These are phyloP conservation scores for Bruguiera parviflora DNA, from an alignment of 345 rosid genomes.

Conservation along the genomic window DNA sequence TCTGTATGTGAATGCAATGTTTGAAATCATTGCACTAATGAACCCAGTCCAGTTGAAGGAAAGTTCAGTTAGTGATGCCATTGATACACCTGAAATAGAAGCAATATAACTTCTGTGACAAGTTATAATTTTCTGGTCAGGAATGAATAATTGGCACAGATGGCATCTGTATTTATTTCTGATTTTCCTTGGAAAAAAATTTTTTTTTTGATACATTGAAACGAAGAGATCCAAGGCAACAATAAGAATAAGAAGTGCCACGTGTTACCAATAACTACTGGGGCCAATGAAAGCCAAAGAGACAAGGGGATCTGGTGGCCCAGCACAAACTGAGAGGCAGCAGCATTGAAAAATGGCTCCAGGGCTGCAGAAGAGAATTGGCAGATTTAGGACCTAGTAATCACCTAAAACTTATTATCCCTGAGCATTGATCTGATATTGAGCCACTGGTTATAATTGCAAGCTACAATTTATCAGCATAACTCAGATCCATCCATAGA, in stretches of 20 bases:
- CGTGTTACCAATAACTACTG: constrained; percentile 47
- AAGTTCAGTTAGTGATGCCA: constrained; percentile 55
- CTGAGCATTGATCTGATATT: neutral
- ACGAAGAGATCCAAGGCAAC: neutral
- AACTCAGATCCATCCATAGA: no score
- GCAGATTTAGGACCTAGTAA: constrained; percentile 6
- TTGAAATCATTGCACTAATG: constrained; percentile 52
- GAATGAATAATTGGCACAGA: neutral
- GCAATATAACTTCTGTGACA: constrained; percentile 12
- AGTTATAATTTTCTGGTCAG: neutral
- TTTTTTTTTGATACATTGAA: neutral
- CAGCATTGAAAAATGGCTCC: constrained; percentile 53
- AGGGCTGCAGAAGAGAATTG: constrained; percentile 30
- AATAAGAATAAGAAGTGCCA: neutral
- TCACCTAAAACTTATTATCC: neutral
- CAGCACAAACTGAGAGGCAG: constrained; percentile 52
- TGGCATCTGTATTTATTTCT: neutral
- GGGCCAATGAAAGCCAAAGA: constrained; percentile 48
- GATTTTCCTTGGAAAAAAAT: neutral
- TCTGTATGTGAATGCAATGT: constrained; percentile 51
- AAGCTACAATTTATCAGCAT: no score
- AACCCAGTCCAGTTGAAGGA: constrained; percentile 57
- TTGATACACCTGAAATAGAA: constrained; percentile 43
- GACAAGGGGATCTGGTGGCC: constrained; percentile 50
- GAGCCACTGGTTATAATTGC: neutral